Percentiles rank a stretch among this genome's conserved stretches.
Evolutionary conservation across 2,329 filamentous ascomycete genomes (phyloP).

Genomic region (Fusarium longipes): DNA sequence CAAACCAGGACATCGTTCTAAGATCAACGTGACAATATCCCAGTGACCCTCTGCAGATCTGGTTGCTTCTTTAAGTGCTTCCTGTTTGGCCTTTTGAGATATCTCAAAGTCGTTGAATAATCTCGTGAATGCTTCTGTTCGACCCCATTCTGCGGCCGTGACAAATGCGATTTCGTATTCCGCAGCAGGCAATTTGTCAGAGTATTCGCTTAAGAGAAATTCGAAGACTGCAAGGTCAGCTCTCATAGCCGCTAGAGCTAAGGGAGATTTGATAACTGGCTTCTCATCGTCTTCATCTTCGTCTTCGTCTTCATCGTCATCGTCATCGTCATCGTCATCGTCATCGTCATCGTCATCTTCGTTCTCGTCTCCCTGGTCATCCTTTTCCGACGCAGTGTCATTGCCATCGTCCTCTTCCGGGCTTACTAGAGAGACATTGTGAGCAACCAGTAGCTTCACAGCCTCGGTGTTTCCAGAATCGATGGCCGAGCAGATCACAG

Average conservation of each 20-base stretch:
- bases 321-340: neutral
- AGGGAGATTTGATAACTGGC: slow-evolving; percentile 47
- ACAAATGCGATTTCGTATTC: slow-evolving; percentile 56
- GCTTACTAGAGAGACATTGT: slow-evolving; percentile 51
- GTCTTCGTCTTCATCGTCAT: neutral
- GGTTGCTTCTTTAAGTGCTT: slow-evolving; percentile 49
- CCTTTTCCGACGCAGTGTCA: slow-evolving; percentile 11
- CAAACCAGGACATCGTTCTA: slow-evolving; percentile 49
- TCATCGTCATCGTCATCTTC: neutral
- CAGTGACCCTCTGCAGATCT: slow-evolving; percentile 50
- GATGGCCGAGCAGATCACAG: slow-evolving; percentile 56
- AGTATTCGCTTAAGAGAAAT: slow-evolving; percentile 55
- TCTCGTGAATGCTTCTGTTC: slow-evolving; percentile 54
- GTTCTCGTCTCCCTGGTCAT: neutral
- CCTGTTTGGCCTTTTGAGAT: slow-evolving; percentile 47
- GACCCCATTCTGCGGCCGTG: slow-evolving; percentile 53
- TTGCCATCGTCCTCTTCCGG: slow-evolving; percentile 23
- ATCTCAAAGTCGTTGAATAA: slow-evolving; percentile 52
- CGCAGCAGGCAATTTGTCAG: slow-evolving; percentile 51
- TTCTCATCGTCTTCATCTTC: slow-evolving; percentile 17
- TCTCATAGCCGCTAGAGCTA: slow-evolving; percentile 53
- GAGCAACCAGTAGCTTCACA: slow-evolving; percentile 54
- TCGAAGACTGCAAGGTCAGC: slow-evolving; percentile 56
- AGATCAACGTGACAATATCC: slow-evolving; percentile 52
- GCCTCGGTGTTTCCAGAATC: slow-evolving; percentile 55